Conservation (phyloP, 140 eudicot species). For the Senecio squalidus region DNA sequence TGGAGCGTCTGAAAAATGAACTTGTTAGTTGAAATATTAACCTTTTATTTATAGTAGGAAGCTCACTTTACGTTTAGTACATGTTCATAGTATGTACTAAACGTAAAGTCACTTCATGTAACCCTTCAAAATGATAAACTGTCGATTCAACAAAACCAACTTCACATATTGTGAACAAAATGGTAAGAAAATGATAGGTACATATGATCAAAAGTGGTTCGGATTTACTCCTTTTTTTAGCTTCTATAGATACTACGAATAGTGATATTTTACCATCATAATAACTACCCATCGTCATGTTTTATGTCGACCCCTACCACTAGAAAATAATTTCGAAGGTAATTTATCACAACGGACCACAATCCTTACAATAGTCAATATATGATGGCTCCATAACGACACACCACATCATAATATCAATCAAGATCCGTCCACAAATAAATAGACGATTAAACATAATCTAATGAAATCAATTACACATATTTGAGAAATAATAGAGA, state of each 20-base stretch:
- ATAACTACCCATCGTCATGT: slow-evolving; percentile 12
- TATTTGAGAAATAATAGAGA: too few relatives aligned
- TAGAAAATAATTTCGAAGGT: slow-evolving; percentile 6
- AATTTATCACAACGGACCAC: slow-evolving; percentile 11
- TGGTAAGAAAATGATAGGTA: background rate
- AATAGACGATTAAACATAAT: too few relatives aligned
- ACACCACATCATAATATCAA: background rate
- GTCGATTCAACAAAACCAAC: too few relatives aligned
- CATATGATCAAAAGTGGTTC: slow-evolving; percentile 10
- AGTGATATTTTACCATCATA: slow-evolving; percentile 17
- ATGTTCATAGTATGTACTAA: too few relatives aligned
- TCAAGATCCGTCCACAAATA: background rate
- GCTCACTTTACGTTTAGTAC: too few relatives aligned
- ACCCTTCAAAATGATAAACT: background rate
- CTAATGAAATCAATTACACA: too few relatives aligned
- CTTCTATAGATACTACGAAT: background rate
- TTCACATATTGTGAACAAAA: too few relatives aligned
- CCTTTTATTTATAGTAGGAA: too few relatives aligned
- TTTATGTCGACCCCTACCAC: slow-evolving; percentile 20
- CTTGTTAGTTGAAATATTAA: too few relatives aligned
- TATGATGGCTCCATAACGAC: background rate
- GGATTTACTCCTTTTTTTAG: slow-evolving; percentile 16
- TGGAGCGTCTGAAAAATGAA: too few relatives aligned
- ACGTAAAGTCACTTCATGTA: background rate
- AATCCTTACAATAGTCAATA: background rate